These are phyloP conservation scores for Calcarisporium arbuscula DNA, from an alignment of 2,329 filamentous ascomycete genomes.

Conservation along the genomic window DNA sequence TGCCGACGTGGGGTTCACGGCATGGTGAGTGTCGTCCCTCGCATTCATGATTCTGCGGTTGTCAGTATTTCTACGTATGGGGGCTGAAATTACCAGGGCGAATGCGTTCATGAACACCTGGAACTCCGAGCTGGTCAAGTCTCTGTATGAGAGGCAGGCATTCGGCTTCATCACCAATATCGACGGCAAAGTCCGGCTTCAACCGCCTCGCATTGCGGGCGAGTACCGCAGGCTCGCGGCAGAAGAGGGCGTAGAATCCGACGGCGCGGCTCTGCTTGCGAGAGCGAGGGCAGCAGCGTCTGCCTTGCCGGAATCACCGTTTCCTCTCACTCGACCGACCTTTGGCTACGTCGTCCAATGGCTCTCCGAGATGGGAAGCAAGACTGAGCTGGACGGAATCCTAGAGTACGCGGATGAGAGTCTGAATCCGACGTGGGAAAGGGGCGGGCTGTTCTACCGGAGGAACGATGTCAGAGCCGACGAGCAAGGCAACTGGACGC, in stretches of 20 bases:
- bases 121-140: conserved; percentile 25
- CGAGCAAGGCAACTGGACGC: conserved; percentile 15
- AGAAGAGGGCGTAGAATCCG: conserved; percentile 8
- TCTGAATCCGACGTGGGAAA: conserved; percentile 23
- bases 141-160: conserved; percentile 14
- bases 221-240: conserved; percentile 15
- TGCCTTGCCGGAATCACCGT: not conserved
- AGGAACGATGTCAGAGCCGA: conserved; percentile 18
- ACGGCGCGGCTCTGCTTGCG: conserved; percentile 7
- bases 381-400: conserved; percentile 12
- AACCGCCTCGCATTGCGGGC: conserved; percentile 16
- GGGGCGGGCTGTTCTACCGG: conserved; percentile 28
- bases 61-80: no score
- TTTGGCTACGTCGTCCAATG: conserved; percentile 24
- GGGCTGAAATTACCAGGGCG: no score
- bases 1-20: not conserved
- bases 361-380: conserved; percentile 25
- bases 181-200: conserved; percentile 15
- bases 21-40: conserved; percentile 1
- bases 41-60: not conserved
- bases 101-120: conserved; percentile 31
- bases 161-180: conserved; percentile 20
- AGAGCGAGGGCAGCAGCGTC: conserved; percentile 9
- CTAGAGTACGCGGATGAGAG: conserved; percentile 20
- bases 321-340: conserved; percentile 3